These are phyloP conservation scores for Seminavis robusta DNA, from an alignment of 108 stramenopile species.

Conservation along the genomic window DNA sequence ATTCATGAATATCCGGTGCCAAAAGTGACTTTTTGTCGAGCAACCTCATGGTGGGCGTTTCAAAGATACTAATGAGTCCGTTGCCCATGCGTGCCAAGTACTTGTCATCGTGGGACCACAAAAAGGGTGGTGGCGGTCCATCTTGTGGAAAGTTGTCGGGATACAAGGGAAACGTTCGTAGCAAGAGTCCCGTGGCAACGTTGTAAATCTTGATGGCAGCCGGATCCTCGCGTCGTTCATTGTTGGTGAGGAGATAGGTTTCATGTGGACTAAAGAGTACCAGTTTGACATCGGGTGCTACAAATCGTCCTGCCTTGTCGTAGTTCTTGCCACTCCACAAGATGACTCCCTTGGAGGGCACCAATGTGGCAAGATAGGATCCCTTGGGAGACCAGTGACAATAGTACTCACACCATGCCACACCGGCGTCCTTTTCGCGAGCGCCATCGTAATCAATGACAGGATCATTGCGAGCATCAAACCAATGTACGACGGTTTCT, in stretches of 20 bases:
- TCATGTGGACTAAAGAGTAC: constrained; percentile 82
- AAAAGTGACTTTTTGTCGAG: constrained; percentile 87
- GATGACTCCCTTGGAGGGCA: constrained; percentile 89
- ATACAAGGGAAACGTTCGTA: constrained; percentile 84
- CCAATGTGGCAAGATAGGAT: constrained; percentile 88
- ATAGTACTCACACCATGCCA: constrained; percentile 92
- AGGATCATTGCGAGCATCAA: constrained; percentile 76
- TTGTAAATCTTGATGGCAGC: constrained; percentile 88
- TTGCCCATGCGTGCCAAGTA: constrained; percentile 94
- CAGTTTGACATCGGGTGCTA: constrained; percentile 82
- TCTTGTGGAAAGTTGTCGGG: constrained; percentile 31
- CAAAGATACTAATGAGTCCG: constrained; percentile 88
- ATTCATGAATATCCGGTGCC: constrained; percentile 90
- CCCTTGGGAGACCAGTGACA: constrained; percentile 94
- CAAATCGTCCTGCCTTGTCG: constrained; percentile 86
- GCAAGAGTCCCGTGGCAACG: constrained; percentile 73
- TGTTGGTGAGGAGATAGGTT: constrained; percentile 89
- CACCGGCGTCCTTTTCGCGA: constrained; percentile 94
- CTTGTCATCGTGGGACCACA: constrained; percentile 92
- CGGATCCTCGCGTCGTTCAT: constrained; percentile 70
- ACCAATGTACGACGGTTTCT: constrained; percentile 92
- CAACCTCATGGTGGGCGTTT: constrained; percentile 86
- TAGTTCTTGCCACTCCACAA: constrained; percentile 92
- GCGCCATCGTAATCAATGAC: constrained; percentile 91
- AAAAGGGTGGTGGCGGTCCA: constrained; percentile 81